Evolutionary conservation across 257 asterid species (phyloP).

Genomic region (Nyctanthes arbortristis): DNA sequence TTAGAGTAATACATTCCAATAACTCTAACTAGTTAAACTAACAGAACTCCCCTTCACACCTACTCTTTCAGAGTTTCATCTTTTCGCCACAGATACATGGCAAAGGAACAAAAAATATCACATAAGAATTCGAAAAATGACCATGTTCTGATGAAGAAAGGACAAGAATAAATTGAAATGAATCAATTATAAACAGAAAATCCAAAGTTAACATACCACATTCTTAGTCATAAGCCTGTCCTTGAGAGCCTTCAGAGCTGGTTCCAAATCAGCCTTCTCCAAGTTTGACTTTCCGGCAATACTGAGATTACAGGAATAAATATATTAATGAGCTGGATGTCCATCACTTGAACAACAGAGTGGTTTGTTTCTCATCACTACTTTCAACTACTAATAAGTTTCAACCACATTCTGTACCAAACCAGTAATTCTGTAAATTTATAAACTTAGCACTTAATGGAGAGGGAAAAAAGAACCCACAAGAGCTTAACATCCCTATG

Average conservation of each 20-base stretch:
- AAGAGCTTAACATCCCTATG: too few species aligned
- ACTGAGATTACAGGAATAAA: slow-evolving; percentile 38
- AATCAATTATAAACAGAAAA: slow-evolving; percentile 1
- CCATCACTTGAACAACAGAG: too few species aligned
- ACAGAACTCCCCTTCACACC: neutral
- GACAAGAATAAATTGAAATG: neutral
- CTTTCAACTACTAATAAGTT: too few species aligned
- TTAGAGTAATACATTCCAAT: neutral
- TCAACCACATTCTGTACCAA: too few species aligned
- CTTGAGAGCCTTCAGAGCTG: slow-evolving; percentile 93
- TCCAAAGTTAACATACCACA: slow-evolving; percentile 53
- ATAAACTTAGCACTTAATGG: too few species aligned
- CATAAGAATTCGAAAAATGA: neutral
- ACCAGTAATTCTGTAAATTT: too few species aligned
- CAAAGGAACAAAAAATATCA: neutral
- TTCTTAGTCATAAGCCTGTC: slow-evolving; percentile 83
- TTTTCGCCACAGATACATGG: neutral
- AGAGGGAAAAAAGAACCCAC: too few species aligned
- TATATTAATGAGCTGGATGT: neutral
- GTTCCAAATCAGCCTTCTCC: slow-evolving; percentile 86
- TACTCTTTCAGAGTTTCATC: neutral
- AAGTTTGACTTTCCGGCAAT: slow-evolving; percentile 88
- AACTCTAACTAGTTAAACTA: neutral
- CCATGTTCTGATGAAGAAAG: slow-evolving; percentile 4
- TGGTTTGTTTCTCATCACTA: too few species aligned